Conservation (phyloP, 148 eudicot genomes). For the Limonium bicolor region DNA sequence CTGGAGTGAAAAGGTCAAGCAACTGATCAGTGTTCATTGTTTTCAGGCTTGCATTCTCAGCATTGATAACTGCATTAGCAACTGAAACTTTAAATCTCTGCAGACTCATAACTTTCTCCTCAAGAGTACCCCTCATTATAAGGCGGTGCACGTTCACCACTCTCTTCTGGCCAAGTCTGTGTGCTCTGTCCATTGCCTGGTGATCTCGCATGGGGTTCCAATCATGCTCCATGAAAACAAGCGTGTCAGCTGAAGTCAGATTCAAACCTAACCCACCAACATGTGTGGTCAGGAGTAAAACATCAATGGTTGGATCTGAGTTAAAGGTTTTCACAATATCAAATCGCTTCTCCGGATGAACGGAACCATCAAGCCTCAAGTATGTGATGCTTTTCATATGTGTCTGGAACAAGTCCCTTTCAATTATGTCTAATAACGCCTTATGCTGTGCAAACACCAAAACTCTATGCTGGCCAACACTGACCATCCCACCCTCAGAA, state of each 20-base stretch:
- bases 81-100: slow-evolving; percentile 91
- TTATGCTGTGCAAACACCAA: slow-evolving; percentile 97
- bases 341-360: slow-evolving; percentile 79
- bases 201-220: slow-evolving; percentile 99
- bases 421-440: slow-evolving; percentile 88
- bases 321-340: slow-evolving; percentile 93
- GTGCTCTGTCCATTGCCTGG: slow-evolving; percentile 99
- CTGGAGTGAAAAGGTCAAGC: slow-evolving; percentile 87
- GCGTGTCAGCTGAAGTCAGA: slow-evolving; percentile 96
- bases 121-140: slow-evolving; percentile 96
- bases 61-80: slow-evolving; percentile 88
- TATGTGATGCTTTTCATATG: slow-evolving; percentile 94
- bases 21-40: slow-evolving; percentile 98
- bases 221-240: slow-evolving; percentile 97
- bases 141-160: slow-evolving; percentile 96
- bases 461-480: slow-evolving; percentile 91
- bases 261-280: slow-evolving; percentile 84
- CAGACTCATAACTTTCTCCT: slow-evolving; percentile 98
- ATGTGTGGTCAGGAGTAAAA: slow-evolving; percentile 84
- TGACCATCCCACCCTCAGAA: slow-evolving; percentile 56
- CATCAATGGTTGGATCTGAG: slow-evolving; percentile 98
- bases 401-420: slow-evolving; percentile 66
- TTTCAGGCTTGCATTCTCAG: slow-evolving; percentile 93
- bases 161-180: slow-evolving; percentile 90
- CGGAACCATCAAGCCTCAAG: slow-evolving; percentile 95